Percentiles rank a stretch among this genome's conserved stretches.
These are phyloP conservation scores for Geotrichum histeridarum DNA, from an alignment of 1,139 yeast species.

Conservation along the genomic window DNA sequence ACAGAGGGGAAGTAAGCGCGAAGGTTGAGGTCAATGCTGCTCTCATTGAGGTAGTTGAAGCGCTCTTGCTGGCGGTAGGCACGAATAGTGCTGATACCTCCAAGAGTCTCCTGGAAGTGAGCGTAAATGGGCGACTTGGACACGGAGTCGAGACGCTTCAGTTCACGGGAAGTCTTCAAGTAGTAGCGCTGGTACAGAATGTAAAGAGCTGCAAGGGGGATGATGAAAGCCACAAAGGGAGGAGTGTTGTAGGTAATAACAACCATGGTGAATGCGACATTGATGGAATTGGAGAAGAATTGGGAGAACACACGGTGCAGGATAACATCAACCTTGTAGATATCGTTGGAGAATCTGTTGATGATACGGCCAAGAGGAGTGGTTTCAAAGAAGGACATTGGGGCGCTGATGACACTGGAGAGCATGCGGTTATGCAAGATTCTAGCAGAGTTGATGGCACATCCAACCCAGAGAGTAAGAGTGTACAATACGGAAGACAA, in stretches of 20 bases:
- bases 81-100: conserved; percentile 67
- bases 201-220: conserved; percentile 56
- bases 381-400: conserved; percentile 61
- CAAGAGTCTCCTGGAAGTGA: conserved; percentile 70
- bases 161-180: conserved; percentile 70
- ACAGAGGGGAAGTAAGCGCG: conserved; percentile 53
- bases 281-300: conserved; percentile 44
- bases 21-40: conserved; percentile 59
- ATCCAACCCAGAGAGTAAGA: conserved; percentile 55
- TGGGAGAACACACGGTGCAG: conserved; percentile 53
- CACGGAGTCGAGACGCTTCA: conserved; percentile 70
- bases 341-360: conserved; percentile 70
- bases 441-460: conserved; percentile 69
- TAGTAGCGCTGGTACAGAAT: conserved; percentile 78
- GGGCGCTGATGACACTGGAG: conserved; percentile 66
- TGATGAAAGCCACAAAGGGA: conserved; percentile 48
- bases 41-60: conserved; percentile 51
- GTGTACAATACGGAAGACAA: conserved; percentile 60
- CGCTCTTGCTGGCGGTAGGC: conserved; percentile 49
- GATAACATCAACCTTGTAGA: conserved; percentile 64
- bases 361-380: conserved; percentile 68
- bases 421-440: conserved; percentile 78
- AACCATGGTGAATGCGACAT: conserved; percentile 57
- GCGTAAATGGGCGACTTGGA: conserved; percentile 73
- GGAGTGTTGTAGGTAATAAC: conserved; percentile 69